Conservation (phyloP, 2,329 filamentous ascomycete species). For the Beauveria scarabaeidicola region DNA sequence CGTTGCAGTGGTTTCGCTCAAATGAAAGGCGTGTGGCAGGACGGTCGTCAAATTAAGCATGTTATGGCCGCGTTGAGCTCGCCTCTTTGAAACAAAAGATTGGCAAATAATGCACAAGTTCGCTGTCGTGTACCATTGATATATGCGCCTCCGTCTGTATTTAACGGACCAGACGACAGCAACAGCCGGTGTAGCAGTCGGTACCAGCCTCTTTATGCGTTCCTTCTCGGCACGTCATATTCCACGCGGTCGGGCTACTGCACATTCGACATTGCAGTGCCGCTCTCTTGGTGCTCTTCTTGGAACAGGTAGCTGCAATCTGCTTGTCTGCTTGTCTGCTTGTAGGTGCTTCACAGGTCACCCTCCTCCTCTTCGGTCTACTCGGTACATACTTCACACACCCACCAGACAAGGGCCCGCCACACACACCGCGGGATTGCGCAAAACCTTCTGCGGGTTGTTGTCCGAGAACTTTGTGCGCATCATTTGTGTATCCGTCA, state of each 20-base stretch:
- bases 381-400: background rate
- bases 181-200: background rate
- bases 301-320: background rate
- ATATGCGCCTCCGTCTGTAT: background rate
- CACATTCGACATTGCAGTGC: background rate
- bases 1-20: background rate
- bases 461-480: background rate
- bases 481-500: background rate
- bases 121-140: background rate
- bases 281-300: background rate
- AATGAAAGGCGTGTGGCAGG: background rate
- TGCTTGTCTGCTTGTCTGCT: background rate
- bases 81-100: background rate
- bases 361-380: background rate
- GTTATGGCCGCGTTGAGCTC: background rate
- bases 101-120: background rate
- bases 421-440: conserved; percentile 4
- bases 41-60: background rate
- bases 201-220: background rate
- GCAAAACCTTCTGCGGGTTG: background rate
- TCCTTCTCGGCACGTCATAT: background rate
- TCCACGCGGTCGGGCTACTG: background rate
- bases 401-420: background rate
- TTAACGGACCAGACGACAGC: background rate
- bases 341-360: background rate